phyloP scores from a whole-genome alignment of 2,329 filamentous ascomycete species.

The Aspergillus ochraceoroseus region DNA sequence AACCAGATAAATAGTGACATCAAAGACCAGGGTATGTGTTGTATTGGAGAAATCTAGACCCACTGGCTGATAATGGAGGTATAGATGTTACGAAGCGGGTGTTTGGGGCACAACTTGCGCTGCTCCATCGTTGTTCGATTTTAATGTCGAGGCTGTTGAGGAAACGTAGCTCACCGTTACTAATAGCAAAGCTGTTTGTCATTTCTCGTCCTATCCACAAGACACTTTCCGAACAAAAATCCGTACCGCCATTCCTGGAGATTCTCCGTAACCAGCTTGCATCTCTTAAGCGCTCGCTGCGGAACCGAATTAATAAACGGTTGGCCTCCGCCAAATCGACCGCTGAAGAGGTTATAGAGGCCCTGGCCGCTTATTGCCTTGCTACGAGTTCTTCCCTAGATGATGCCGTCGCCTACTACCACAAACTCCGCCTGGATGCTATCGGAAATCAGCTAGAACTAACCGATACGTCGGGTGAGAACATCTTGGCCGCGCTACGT shows the following conservation, averaged over 20 bases:
- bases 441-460: conserved; percentile 60
- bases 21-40: conserved; percentile 30
- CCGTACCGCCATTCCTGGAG: conserved; percentile 54
- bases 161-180: conserved; percentile 48
- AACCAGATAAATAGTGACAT: conserved; percentile 43
- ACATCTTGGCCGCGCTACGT: conserved; percentile 61
- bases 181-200: conserved; percentile 67
- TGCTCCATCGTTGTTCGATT: conserved; percentile 54
- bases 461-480: conserved; percentile 46
- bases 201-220: conserved; percentile 71
- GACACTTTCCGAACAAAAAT: conserved; percentile 56
- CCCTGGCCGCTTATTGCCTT: conserved; percentile 76
- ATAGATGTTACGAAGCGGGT: conserved; percentile 43
- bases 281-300: conserved; percentile 57
- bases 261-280: conserved; percentile 60
- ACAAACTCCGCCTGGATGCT: conserved; percentile 65
- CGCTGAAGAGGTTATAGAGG: conserved; percentile 57
- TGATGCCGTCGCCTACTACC: conserved; percentile 74
- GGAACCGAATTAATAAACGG: conserved; percentile 59
- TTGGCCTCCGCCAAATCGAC: conserved; percentile 45
- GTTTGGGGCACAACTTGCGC: conserved; percentile 53
- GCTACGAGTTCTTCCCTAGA: conserved; percentile 72
- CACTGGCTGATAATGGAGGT: conserved; percentile 22
- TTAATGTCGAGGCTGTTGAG: conserved; percentile 53
- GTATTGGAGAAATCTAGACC: not conserved